These are phyloP conservation scores for Linnemannia zychae DNA, from an alignment of 192 early-diverging fungal species.

Conservation along the genomic window DNA sequence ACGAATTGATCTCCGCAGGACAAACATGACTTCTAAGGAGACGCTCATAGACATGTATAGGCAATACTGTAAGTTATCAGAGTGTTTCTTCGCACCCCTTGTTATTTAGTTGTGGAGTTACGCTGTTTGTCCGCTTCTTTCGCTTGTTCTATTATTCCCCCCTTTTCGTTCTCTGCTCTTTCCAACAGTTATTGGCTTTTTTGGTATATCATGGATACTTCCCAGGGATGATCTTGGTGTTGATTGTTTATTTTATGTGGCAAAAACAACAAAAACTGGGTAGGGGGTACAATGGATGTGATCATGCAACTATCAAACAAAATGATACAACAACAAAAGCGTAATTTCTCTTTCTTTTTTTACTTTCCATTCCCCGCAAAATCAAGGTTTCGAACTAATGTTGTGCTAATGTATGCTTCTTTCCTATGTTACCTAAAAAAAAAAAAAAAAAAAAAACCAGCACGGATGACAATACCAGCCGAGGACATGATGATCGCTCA, in stretches of 20 bases:
- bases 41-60: conserved; percentile 32
- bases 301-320: background rate
- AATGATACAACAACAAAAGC: background rate
- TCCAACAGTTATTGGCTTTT: too few species aligned
- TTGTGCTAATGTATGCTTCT: background rate
- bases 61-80: conserved; percentile 24
- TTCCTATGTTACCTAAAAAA: background rate
- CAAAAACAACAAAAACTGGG: background rate
- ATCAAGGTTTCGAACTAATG: background rate
- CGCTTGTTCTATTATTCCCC: background rate
- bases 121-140: background rate
- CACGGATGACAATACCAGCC: conserved; percentile 26
- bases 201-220: background rate
- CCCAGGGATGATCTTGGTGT: background rate
- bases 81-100: background rate
- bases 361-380: background rate
- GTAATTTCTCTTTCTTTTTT: too few species aligned
- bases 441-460: conserved; percentile 11
- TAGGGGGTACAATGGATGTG: background rate
- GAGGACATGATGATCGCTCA: conserved; percentile 35
- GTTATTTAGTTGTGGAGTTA: background rate
- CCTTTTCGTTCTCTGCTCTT: background rate
- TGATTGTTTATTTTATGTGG: background rate
- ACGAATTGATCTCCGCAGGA: conserved; percentile 44
- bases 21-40: conserved; percentile 27